A percentile compares a stretch with the other conserved stretches of the same genome.
These are phyloP conservation scores for Candida ipomoeae DNA, from an alignment of 805 yeast species.

Conservation along the genomic window DNA sequence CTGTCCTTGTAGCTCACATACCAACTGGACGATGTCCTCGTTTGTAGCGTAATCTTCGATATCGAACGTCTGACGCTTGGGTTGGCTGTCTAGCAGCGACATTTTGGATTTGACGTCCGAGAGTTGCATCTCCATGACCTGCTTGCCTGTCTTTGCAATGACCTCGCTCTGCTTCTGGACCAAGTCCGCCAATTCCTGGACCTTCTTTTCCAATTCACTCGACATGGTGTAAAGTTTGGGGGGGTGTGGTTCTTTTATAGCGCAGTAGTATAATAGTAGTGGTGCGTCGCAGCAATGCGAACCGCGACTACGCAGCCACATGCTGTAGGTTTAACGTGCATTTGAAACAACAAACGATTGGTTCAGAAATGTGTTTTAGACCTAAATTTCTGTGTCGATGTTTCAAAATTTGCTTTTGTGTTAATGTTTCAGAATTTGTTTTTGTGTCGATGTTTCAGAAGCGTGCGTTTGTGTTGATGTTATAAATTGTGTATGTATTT, in stretches of 20 bases:
- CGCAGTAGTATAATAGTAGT: too few species aligned
- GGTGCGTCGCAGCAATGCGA: background rate
- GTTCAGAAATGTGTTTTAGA: too few species aligned
- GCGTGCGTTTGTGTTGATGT: too few species aligned
- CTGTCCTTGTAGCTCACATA: conserved; percentile 87
- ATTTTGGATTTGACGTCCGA: conserved; percentile 39
- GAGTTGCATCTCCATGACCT: conserved; percentile 66
- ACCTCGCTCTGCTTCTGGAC: conserved; percentile 64
- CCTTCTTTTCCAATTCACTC: conserved; percentile 26
- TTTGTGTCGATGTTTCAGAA: too few species aligned
- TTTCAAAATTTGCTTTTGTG: too few species aligned
- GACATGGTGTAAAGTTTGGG: background rate
- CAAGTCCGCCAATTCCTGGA: conserved; percentile 47
- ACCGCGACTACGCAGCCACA: background rate
- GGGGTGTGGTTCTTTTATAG: too few species aligned
- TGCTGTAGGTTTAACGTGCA: too few species aligned
- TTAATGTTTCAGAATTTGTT: too few species aligned
- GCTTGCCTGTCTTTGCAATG: conserved; percentile 75
- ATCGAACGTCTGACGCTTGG: conserved; percentile 29
- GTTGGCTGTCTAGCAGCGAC: conserved; percentile 11
- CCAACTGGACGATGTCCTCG: conserved; percentile 82
- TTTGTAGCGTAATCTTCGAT: conserved; percentile 64
- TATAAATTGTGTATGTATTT: too few species aligned
- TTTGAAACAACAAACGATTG: too few species aligned
- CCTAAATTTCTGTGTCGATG: too few species aligned